phyloP scores from a whole-genome alignment of 129 eudicot genomes.

The Flaveria sonorensis region DNA sequence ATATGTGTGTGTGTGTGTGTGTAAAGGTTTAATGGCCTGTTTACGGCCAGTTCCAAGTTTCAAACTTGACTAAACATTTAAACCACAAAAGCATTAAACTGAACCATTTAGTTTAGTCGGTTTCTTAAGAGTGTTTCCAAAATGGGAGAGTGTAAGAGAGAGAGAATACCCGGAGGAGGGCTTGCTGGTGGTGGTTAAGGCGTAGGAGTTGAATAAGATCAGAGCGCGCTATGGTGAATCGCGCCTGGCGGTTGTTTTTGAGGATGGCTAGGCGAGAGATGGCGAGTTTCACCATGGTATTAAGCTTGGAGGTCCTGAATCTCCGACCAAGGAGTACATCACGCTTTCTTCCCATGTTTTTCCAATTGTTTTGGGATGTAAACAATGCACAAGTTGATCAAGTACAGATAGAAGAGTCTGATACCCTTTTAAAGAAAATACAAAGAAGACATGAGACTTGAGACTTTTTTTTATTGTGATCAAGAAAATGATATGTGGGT shows the following conservation, averaged over 20 bases:
- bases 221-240: slow-evolving; percentile 45
- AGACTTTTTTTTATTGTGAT: background rate
- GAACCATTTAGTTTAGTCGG: background rate
- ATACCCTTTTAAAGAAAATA: background rate
- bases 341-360: slow-evolving; percentile 65
- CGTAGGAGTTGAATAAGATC: slow-evolving; percentile 72
- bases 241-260: slow-evolving; percentile 65
- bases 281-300: slow-evolving; percentile 49
- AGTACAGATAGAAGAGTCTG: slow-evolving; percentile 9
- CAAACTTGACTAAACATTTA: background rate
- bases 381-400: slow-evolving; percentile 14
- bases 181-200: slow-evolving; percentile 61
- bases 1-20: too few relatives aligned
- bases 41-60: background rate
- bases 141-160: background rate
- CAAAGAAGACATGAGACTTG: too few relatives aligned
- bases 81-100: background rate
- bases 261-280: slow-evolving; percentile 64
- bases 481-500: slow-evolving; percentile 17
- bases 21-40: background rate
- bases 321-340: slow-evolving; percentile 68
- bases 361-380: background rate
- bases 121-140: too few relatives aligned
- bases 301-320: slow-evolving; percentile 55
- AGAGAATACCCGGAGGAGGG: slow-evolving; percentile 69